A percentile compares a stretch with the other conserved stretches of the same genome.
Conservation (phyloP, 2,329 filamentous ascomycete genomes). For the Sclerotinia subarctica region DNA sequence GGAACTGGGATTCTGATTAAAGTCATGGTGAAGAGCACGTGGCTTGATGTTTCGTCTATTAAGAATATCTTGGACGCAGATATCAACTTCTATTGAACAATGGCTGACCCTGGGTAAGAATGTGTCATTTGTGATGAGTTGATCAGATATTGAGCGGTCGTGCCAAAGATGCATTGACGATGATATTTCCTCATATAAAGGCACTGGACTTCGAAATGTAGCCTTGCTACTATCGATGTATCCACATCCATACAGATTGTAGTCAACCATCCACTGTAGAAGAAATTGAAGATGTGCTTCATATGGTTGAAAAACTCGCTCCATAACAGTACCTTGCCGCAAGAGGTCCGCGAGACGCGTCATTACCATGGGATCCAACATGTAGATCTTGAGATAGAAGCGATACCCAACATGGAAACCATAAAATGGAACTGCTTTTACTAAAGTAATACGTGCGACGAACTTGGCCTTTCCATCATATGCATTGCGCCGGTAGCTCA, state of each 20-base stretch:
- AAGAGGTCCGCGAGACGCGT: slow-evolving; percentile 84
- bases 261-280: slow-evolving; percentile 97
- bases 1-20: slow-evolving; percentile 68
- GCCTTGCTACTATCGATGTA: slow-evolving; percentile 73
- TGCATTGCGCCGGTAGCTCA: slow-evolving; percentile 76
- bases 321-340: slow-evolving; percentile 83
- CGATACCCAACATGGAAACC: slow-evolving; percentile 91
- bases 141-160: slow-evolving; percentile 61
- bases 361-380: slow-evolving; percentile 84
- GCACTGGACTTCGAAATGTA: slow-evolving; percentile 73
- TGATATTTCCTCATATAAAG: slow-evolving; percentile 60
- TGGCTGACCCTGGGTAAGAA: slow-evolving; percentile 76
- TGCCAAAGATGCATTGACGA: slow-evolving; percentile 72
- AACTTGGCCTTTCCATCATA: slow-evolving; percentile 67
- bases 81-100: slow-evolving; percentile 85
- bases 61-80: slow-evolving; percentile 81
- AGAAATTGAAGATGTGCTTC: slow-evolving; percentile 92
- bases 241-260: slow-evolving; percentile 91
- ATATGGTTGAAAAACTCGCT: slow-evolving; percentile 80
- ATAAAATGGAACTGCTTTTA: slow-evolving; percentile 94
- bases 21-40: slow-evolving; percentile 81
- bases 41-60: slow-evolving; percentile 75
- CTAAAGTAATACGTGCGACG: slow-evolving; percentile 85
- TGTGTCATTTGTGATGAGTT: slow-evolving; percentile 58
- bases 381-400: slow-evolving; percentile 90